Evolutionary conservation across 768 basidiomycete species (phyloP), one percentile per base, ranked within the genome.

Genomic region (Tephrocybe sp.): DNA sequence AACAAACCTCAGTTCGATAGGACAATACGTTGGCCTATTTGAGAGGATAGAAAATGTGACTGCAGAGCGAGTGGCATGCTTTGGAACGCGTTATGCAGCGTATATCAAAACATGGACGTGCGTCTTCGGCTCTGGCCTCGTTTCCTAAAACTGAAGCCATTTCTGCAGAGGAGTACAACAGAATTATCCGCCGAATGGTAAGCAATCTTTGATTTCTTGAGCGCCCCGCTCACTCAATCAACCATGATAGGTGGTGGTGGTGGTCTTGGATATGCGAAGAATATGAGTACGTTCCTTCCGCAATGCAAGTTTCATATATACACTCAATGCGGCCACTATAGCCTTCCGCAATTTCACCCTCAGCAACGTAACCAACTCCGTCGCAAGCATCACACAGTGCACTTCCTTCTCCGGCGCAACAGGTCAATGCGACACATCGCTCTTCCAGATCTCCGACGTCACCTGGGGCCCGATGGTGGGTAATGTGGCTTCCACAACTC

Each of bases 101-200:
- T 70, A 71, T 45, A 61, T 70, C 43, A 71, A 71, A 54, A 68
- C 69, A 20, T 71, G 70, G 70, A 69, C 69, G 58, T 61, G 26
- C 60, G 62, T 44, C 12, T 45, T 3, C 15, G 1, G 3, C 10
- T 10, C 5, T 18, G 15, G 28, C 25, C 21, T 28, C 34, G 3
- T 20, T 10, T 17, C 20, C 11, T 17, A 15, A 12, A 42, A 34
- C 23, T 39, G 20, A 52, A 15, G 26, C 21, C n/a, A 23, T 33
- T 43, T 17, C 20, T 7, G 3, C 15, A 59, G 60, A 2, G 65
- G 68, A 11, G 56, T 67, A 24, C 57, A 66, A 50, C 60, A 67
- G 42, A 60, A 61, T 17, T 65, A 60, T 24, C 69, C 70, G 23
- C 69, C 70, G 1, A 71, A 71, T 43, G 69, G 67, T 61, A 20